Base-by-base conservation (phyloP, 2,329 filamentous ascomycete genomes). In the Sporothrix luriei region DNA sequence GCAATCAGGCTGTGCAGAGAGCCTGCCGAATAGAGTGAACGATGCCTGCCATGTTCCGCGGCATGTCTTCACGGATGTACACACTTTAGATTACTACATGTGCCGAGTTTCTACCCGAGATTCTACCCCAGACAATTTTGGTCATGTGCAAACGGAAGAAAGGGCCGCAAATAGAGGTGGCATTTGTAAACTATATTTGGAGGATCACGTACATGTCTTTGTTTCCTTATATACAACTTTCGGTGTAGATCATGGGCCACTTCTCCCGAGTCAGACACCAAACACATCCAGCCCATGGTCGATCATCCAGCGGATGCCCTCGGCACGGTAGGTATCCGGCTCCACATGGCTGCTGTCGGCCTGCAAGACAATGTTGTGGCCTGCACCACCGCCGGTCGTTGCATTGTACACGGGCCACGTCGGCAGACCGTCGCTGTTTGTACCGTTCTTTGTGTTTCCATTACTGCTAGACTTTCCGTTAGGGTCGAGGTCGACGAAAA, bases 371-470 rank as follows among this genome's bases (percentile, higher is more conserved):
- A 72, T 67, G 46, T 72, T 72, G 51, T 66, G 33, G 26, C 71
- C 74, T 16, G 71, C 70, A 16, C 73, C 74, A 38, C 74, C 73
- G 33, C 73, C 73, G 14, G 57, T 61, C 19, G 70, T 71, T 2
- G 71, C 70, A 29, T 74, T 72, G 70, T 74, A 75, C 40, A 65
- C 66, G 1, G 73, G 73, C 73, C 73, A 75, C 26, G 40, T 16
- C 40, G 67, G 13, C 13, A 16, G 29, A 9, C 55, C n/a, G 64
- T 10, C 9, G 48, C 48, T 49, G 48, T 19, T 49, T 10, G 16
- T 48, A 7, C 46, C n/a, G 46, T 7, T n/a, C 4, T 7, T 33
- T 33, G 3, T 33, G 19, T 14, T 29, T 11, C 26, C 16, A 52
- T 33, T 9, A 5, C 4, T 7, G 10, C 13, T 1, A 13, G 6